A percentile compares a stretch with the other conserved stretches of the same genome.
These are phyloP conservation scores for Sextonia rubra DNA, from an alignment of 164 flowering plant species.

Conservation along the genomic window DNA sequence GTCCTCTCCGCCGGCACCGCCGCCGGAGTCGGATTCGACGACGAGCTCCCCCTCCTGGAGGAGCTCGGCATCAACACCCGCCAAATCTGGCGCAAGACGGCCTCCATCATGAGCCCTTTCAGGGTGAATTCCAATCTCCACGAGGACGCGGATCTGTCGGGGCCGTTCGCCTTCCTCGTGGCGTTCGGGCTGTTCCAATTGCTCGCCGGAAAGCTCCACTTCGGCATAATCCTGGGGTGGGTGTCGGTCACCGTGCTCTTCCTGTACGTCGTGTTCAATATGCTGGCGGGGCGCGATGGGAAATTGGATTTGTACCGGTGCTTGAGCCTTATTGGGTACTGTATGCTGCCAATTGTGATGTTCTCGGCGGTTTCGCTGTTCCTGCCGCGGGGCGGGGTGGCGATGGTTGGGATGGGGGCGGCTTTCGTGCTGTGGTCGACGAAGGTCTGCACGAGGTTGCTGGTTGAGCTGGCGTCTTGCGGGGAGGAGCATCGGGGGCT, in stretches of 20 bases:
- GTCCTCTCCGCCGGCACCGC: slow-evolving; percentile 20
- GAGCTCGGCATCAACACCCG: slow-evolving; percentile 87
- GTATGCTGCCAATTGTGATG: slow-evolving; percentile 78
- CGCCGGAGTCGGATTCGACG: slow-evolving; percentile 43
- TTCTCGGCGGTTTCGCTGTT: slow-evolving; percentile 71
- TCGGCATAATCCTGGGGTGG: slow-evolving; percentile 93
- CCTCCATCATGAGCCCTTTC: slow-evolving; percentile 63
- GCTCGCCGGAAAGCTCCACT: slow-evolving; percentile 87
- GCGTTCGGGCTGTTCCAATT: slow-evolving; percentile 75
- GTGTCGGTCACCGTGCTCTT: slow-evolving; percentile 67
- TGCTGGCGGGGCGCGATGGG: slow-evolving; percentile 85
- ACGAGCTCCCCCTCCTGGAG: slow-evolving; percentile 83
- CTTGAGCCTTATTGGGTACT: slow-evolving; percentile 74
- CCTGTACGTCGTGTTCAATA: slow-evolving; percentile 70
- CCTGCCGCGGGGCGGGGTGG: slow-evolving; percentile 52
- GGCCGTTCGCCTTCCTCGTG: slow-evolving; percentile 69
- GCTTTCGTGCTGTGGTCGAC: slow-evolving; percentile 77
- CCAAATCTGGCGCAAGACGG: slow-evolving; percentile 79
- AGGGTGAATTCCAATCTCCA: slow-evolving; percentile 51
- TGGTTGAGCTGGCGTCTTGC: slow-evolving; percentile 60
- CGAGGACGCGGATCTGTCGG: slow-evolving; percentile 81
- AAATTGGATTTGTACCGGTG: slow-evolving; percentile 79
- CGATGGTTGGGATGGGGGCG: slow-evolving; percentile 39
- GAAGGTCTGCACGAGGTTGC: slow-evolving; percentile 60
- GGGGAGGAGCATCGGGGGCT: slow-evolving; percentile 83